These are phyloP conservation scores for Mollisia scopiformis DNA, from an alignment of 2,329 filamentous ascomycete species.

Conservation along the genomic window DNA sequence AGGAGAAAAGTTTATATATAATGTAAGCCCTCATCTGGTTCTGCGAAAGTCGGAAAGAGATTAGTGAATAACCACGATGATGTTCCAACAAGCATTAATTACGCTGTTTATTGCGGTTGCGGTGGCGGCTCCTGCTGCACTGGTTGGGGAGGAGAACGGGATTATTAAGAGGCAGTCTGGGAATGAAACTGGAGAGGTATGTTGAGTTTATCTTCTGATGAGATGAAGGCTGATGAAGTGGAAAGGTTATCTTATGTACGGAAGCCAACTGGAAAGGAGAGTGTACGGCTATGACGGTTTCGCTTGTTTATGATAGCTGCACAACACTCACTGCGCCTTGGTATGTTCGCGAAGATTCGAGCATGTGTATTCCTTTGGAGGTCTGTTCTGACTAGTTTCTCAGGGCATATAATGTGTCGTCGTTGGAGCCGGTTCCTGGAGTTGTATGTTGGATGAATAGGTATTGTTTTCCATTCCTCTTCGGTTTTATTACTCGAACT, in stretches of 20 bases:
- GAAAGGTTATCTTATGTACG: slow-evolving; percentile 17
- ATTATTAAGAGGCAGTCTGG: not conserved
- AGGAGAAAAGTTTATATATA: too few species aligned
- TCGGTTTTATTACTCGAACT: not conserved
- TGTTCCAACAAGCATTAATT: not conserved
- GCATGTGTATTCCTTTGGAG: not conserved
- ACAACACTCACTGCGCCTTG: not conserved
- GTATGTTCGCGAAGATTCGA: not conserved
- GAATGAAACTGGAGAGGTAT: not conserved
- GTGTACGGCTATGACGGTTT: slow-evolving; percentile 9
- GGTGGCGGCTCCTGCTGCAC: not conserved
- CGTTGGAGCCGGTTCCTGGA: slow-evolving; percentile 13
- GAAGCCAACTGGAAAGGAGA: slow-evolving; percentile 11
- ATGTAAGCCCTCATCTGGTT: not conserved
- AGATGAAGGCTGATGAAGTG: not conserved
- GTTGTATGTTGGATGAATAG: slow-evolving; percentile 12
- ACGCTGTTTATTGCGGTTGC: not conserved
- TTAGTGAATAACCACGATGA: not conserved
- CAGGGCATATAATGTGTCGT: slow-evolving; percentile 11
- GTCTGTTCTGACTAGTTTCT: not conserved
- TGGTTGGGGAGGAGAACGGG: not conserved
- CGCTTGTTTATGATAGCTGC: slow-evolving; percentile 9
- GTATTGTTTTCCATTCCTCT: not conserved
- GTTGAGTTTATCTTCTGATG: not conserved
- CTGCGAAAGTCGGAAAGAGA: not conserved